phyloP scores from a whole-genome alignment of 805 yeast genomes.

The Ogataea paradorogensis region DNA sequence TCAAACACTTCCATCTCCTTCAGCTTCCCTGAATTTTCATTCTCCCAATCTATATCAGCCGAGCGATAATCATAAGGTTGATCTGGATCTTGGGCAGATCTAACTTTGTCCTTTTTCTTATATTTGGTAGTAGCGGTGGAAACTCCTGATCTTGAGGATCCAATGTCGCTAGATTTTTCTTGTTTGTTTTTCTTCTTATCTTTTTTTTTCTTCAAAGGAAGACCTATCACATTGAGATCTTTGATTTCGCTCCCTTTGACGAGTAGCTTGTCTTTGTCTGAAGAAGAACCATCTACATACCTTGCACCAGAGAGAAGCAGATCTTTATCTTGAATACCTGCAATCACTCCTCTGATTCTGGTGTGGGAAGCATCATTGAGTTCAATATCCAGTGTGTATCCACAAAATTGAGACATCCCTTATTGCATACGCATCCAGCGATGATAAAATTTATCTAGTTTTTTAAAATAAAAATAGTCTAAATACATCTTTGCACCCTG shows the following conservation, averaged over 20 bases:
- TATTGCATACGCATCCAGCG: background rate
- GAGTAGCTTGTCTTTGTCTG: slow-evolving; percentile 19
- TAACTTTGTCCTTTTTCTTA: slow-evolving; percentile 17
- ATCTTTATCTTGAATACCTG: slow-evolving; percentile 21
- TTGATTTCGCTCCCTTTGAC: slow-evolving; percentile 40
- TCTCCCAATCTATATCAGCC: slow-evolving; percentile 45
- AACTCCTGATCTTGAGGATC: slow-evolving; percentile 6
- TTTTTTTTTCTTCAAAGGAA: slow-evolving; percentile 40
- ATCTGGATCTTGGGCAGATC: slow-evolving; percentile 17
- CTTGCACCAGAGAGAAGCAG: slow-evolving; percentile 33
- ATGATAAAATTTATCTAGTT: background rate
- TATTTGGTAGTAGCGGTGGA: slow-evolving; percentile 10
- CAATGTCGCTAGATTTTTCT: slow-evolving; percentile 10
- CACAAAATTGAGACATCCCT: slow-evolving; percentile 41
- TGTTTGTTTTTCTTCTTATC: slow-evolving; percentile 22
- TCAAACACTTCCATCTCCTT: slow-evolving; percentile 68
- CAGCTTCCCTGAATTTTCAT: slow-evolving; percentile 46
- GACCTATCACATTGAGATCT: slow-evolving; percentile 54
- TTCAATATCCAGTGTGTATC: slow-evolving; percentile 44
- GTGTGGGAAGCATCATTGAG: slow-evolving; percentile 37
- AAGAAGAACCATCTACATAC: slow-evolving; percentile 28
- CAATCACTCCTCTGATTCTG: slow-evolving; percentile 26
- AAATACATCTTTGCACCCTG: background rate
- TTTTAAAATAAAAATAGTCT: background rate
- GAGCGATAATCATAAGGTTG: slow-evolving; percentile 21